Evolutionary conservation across 2,329 filamentous ascomycete genomes (phyloP).

Genomic region (Phaeosphaeriaceae sp.): DNA sequence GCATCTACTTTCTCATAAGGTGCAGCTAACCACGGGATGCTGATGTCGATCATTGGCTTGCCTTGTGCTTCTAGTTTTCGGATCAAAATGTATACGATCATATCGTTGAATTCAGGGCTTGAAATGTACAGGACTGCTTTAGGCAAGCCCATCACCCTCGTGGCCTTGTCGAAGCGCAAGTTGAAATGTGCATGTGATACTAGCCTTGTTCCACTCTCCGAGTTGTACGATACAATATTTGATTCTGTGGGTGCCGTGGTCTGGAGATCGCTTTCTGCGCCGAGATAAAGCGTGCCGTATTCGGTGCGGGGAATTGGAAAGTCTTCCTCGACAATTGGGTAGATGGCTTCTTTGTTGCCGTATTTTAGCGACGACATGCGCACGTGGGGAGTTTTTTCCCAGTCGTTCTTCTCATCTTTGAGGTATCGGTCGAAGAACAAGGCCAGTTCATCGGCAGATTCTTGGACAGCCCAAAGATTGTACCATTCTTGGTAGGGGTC

Average conservation of each 20-base stretch:
- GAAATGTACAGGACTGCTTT: conserved; percentile 58
- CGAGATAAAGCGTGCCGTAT: conserved; percentile 19
- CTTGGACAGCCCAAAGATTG: conserved; percentile 16
- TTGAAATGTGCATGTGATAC: background rate
- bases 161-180: conserved; percentile 43
- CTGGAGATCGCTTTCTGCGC: background rate
- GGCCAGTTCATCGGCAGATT: conserved; percentile 17
- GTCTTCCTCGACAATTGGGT: conserved; percentile 20
- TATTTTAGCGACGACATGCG: conserved; percentile 48
- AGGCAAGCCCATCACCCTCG: conserved; percentile 54
- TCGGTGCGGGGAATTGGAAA: conserved; percentile 24
- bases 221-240: conserved; percentile 4
- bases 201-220: conserved; percentile 1
- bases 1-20: conserved; percentile 7
- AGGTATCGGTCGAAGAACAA: conserved; percentile 57
- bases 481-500: conserved; percentile 25
- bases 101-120: conserved; percentile 51
- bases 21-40: conserved; percentile 45
- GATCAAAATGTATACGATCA: conserved; percentile 36
- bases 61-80: conserved; percentile 39
- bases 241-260: background rate
- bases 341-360: conserved; percentile 15
- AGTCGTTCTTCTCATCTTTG: conserved; percentile 53
- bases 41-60: conserved; percentile 50
- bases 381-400: conserved; percentile 56